A percentile compares a stretch with the other conserved stretches of the same genome.
phyloP scores from a whole-genome alignment of 169 alveolate genomes.

The Miamiensis avidus region DNA sequence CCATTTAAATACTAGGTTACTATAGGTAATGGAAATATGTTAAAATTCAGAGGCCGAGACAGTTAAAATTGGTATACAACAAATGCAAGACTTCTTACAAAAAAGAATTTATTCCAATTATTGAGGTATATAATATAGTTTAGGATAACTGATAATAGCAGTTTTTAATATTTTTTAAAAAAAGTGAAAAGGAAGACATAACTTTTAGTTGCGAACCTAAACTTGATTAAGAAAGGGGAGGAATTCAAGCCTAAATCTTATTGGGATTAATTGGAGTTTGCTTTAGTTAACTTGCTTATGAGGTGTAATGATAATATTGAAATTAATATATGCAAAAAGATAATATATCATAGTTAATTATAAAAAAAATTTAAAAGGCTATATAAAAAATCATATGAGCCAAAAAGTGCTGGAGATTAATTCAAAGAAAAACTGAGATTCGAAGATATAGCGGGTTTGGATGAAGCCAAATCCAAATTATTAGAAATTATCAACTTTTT shows the following conservation, averaged over 20 bases:
- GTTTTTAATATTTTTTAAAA: too few relatives aligned
- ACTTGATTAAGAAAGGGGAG: background rate
- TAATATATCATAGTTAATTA: too few relatives aligned
- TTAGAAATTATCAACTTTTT: constrained; percentile 65
- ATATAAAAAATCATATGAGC: background rate
- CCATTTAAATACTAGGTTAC: too few relatives aligned
- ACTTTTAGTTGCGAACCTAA: background rate
- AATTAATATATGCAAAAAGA: too few relatives aligned
- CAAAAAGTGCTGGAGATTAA: constrained; percentile 17
- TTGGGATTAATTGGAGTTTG: background rate
- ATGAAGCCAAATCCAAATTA: constrained; percentile 60
- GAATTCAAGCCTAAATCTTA: background rate
- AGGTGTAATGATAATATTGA: constrained; percentile 6
- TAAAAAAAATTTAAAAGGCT: background rate
- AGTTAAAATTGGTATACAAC: background rate
- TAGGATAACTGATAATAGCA: background rate
- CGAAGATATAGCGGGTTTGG: constrained; percentile 59
- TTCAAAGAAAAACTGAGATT: constrained; percentile 30
- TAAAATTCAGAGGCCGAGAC: background rate
- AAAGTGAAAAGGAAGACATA: background rate
- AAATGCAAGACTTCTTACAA: background rate
- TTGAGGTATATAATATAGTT: background rate
- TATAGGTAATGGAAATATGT: background rate
- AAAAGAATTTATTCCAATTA: background rate
- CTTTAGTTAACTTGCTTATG: background rate